phyloP scores from a whole-genome alignment of 2,329 filamentous ascomycete genomes.

The Zymoseptoria passerinii region DNA sequence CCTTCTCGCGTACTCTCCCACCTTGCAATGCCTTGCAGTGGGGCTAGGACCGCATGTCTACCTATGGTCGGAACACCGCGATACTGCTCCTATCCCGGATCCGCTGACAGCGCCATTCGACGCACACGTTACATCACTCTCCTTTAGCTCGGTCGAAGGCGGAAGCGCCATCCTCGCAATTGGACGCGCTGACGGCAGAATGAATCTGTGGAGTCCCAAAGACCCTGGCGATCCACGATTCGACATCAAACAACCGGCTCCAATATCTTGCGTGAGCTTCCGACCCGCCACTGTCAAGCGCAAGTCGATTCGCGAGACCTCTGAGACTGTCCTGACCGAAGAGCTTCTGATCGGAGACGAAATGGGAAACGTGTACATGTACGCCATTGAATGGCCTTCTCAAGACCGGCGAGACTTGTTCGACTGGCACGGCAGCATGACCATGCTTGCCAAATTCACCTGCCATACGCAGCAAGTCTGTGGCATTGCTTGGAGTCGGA shows the following conservation, averaged over 20 bases:
- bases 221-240: conserved; percentile 61
- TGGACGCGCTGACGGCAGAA: conserved; percentile 66
- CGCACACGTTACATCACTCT: conserved; percentile 67
- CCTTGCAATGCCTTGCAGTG: conserved; percentile 69
- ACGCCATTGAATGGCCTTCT: conserved; percentile 73
- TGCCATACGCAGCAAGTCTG: conserved; percentile 87
- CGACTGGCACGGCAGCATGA: conserved; percentile 70
- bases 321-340: conserved; percentile 57
- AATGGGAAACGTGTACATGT: conserved; percentile 73
- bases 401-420: conserved; percentile 55
- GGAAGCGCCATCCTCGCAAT: conserved; percentile 74
- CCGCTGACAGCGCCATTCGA: conserved; percentile 44
- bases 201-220: conserved; percentile 70
- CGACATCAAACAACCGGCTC: conserved; percentile 60
- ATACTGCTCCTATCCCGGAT: conserved; percentile 39
- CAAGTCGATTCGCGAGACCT: conserved; percentile 42
- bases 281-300: conserved; percentile 53
- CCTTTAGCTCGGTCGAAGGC: conserved; percentile 75
- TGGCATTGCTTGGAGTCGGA: conserved; percentile 76
- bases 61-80: conserved; percentile 72
- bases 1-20: conserved; percentile 72
- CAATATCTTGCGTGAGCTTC: conserved; percentile 76
- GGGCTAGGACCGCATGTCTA: conserved; percentile 74
- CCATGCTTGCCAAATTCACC: conserved; percentile 64
- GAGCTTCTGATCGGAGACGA: conserved; percentile 85